phyloP scores from a whole-genome alignment of 2,329 filamentous ascomycete genomes.

The Ophiostoma piceae region DNA sequence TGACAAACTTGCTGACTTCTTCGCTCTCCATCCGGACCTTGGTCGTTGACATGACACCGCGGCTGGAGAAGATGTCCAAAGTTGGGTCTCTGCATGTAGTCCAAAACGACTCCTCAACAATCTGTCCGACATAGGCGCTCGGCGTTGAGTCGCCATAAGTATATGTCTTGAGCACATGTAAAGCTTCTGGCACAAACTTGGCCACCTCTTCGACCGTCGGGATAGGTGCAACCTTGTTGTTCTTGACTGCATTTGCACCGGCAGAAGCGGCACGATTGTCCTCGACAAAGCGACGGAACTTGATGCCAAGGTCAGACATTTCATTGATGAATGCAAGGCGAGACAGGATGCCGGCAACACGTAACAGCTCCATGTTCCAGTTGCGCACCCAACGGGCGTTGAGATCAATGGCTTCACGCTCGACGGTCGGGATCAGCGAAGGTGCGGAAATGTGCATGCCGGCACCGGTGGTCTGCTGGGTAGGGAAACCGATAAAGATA shows the following conservation, averaged over 20 bases:
- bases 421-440: constrained; percentile 93
- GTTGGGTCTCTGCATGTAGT: constrained; percentile 75
- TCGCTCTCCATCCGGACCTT: constrained; percentile 71
- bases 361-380: constrained; percentile 92
- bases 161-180: constrained; percentile 82
- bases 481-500: constrained; percentile 96
- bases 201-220: constrained; percentile 56
- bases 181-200: constrained; percentile 67
- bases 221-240: constrained; percentile 10
- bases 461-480: constrained; percentile 90
- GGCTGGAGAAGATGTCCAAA: constrained; percentile 83
- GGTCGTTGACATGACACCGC: constrained; percentile 78
- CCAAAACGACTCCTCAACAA: constrained; percentile 95
- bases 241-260: neutral
- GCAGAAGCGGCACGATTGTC: constrained; percentile 26
- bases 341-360: constrained; percentile 83
- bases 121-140: constrained; percentile 72
- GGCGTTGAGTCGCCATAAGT: constrained; percentile 87
- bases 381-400: constrained; percentile 91
- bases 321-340: constrained; percentile 83
- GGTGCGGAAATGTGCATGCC: constrained; percentile 93
- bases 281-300: constrained; percentile 43
- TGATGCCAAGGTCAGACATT: constrained; percentile 68
- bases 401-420: constrained; percentile 92
- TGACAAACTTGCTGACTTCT: constrained; percentile 66